Evolutionary conservation across 441 rosid genomes (phyloP), one percentile per base, ranked within the genome.

Genomic region (Pelargonium cotyledonis): DNA sequence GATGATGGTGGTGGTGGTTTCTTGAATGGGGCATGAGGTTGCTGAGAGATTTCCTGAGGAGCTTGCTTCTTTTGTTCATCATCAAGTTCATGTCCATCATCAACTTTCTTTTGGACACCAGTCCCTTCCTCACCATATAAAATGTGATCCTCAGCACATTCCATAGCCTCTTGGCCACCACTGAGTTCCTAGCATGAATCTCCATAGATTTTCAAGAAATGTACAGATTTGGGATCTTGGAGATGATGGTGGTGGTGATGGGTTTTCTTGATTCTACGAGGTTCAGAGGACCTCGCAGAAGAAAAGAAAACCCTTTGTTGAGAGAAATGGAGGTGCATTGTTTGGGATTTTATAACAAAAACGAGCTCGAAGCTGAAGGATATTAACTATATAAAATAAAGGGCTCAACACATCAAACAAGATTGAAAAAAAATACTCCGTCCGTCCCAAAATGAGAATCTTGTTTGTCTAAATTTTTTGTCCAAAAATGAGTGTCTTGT

Each of bases 51-150:
- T 82, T 84, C 43, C 81, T 73, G 16, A 81, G 21, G 12, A 85
- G 66, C 68, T 81, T 83, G 14, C 89, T 82, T 67, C 89, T 77
- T 71, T 51, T 51, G 58, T 85, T 83, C 77, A 81, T 77, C 85
- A 85, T 81, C 68, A 85, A 55, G 71, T 85, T 85, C 79, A 82
- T 76, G 72, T 84, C 89, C 87, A 85, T 76, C 63, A 85, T 79
- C 73, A 85, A 29, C 84, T 79, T 85, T 72, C 87, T 75, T 80
- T 85, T 85, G 0, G 86, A 77, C 1, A 72, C 15, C 44, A 85
- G 15, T 15, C 86, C 86, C 71, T 85, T 83, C 43, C 86, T 74
- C 46, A 84, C 68, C 87, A 85, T 83, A 51, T 83, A 79, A 74
- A 81, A 74, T 19, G 81, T 75, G 19, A 85, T 68, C 69, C 85